These are phyloP conservation scores for Candida namnaoensis DNA, from an alignment of 805 yeast genomes.

Conservation along the genomic window DNA sequence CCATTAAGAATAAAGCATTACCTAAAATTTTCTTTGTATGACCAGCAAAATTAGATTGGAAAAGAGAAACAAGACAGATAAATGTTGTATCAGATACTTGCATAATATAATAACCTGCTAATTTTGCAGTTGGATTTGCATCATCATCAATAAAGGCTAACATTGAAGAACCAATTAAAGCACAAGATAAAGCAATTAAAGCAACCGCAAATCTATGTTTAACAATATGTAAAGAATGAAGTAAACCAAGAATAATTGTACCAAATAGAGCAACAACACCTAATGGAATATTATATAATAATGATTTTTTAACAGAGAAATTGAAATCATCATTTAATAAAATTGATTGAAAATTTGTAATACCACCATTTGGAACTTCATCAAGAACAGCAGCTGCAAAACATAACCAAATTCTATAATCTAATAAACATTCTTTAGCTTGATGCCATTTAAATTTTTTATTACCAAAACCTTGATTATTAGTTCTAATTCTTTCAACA, in stretches of 20 bases:
- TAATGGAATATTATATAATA: constrained; percentile 20
- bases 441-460: constrained; percentile 36
- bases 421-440: constrained; percentile 30
- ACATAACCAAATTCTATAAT: constrained; percentile 29
- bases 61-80: constrained; percentile 23
- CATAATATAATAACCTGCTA: constrained; percentile 14
- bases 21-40: constrained; percentile 60
- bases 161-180: not conserved
- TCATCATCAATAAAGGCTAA: too few species aligned
- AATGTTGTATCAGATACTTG: constrained; percentile 26
- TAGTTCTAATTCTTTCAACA: constrained; percentile 32
- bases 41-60: constrained; percentile 54
- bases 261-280: constrained; percentile 21
- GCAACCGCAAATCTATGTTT: too few species aligned
- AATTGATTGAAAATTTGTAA: constrained; percentile 31
- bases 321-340: constrained; percentile 17
- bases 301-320: constrained; percentile 10
- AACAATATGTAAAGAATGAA: not conserved
- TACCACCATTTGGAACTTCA: constrained; percentile 36
- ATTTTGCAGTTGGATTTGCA: not conserved
- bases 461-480: constrained; percentile 39
- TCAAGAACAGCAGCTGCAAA: constrained; percentile 21
- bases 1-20: constrained; percentile 50
- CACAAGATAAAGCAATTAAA: not conserved
- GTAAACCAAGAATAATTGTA: constrained; percentile 10